A percentile compares a stretch with the other conserved stretches of the same genome.
Conservation (phyloP, 179 eudicot species). For the Spergularia azorica region DNA sequence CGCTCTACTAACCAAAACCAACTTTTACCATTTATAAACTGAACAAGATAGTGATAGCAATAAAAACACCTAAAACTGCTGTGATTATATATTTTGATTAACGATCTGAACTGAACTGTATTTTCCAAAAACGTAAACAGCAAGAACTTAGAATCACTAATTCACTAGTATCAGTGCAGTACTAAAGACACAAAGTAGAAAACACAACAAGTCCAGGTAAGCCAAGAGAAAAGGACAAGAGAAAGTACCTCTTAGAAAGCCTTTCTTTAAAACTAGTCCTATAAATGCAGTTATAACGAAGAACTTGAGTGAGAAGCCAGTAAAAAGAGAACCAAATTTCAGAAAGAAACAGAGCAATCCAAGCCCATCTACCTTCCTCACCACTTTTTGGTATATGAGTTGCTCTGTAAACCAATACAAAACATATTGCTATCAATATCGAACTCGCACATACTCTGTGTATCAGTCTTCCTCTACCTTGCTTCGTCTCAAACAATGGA, state of each 20-base stretch:
- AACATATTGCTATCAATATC: slow-evolving; percentile 29
- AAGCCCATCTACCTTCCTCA: slow-evolving; percentile 29
- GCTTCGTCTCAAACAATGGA: slow-evolving; percentile 32
- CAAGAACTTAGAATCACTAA: no score
- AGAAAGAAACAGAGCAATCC: slow-evolving; percentile 38
- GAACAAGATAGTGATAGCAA: no score
- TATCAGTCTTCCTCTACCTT: slow-evolving; percentile 29
- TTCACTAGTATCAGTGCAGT: no score
- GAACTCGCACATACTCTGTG: slow-evolving; percentile 30
- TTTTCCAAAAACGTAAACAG: no score
- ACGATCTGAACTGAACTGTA: no score
- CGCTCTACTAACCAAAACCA: no score
- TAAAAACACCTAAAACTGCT: no score
- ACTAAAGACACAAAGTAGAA: no score
- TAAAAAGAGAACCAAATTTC: slow-evolving; percentile 53
- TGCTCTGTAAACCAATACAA: slow-evolving; percentile 40
- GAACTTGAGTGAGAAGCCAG: slow-evolving; percentile 57
- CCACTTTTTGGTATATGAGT: slow-evolving; percentile 13
- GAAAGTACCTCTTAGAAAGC: slow-evolving; percentile 32
- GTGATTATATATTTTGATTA: no score
- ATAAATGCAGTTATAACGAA: slow-evolving; percentile 43
- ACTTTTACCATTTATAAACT: no score
- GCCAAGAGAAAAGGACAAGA: no score
- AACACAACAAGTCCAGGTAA: no score
- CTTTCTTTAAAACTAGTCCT: slow-evolving; percentile 55